Base-by-base conservation (phyloP, 1,284 basidiomycete species). In the Malassezia caprae region DNA sequence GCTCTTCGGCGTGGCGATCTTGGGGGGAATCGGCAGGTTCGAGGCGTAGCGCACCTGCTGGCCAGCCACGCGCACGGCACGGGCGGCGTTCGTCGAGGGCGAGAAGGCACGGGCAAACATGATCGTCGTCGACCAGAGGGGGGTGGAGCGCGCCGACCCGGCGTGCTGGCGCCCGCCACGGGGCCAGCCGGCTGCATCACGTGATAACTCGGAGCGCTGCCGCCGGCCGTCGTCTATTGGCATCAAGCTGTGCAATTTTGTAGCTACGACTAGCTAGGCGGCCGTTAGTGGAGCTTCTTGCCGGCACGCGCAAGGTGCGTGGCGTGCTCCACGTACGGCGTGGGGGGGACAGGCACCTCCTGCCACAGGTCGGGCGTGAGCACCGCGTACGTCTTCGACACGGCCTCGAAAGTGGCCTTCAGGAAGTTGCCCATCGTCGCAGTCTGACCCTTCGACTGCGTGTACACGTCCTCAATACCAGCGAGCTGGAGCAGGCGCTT, bases 391-490 rank as follows among this genome's bases (percentile, higher is more conserved):
- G 93, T 96, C 84, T 90, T 90, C 69, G 93, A 88, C 78, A 98
- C 87, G 53, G 94, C 93, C 73, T 83, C 86, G 76, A 96, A 96
- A 61, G 93, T 94, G 53, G 93, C 94, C 81, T 96, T 96, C 80
- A 98, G 85, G 84, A 96, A 96, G 82, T 98, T 98, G 78, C 91
- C 91, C 88, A 96, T 96, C 63, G 94, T 98, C 45, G 91, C 90
- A 52, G 94, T 99, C 68, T 88, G 91, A 77, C 94, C 93, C 80
- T 90, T 90, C 59, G 93, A 86, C 77, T 94, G 90, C 59, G 93
- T 96, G 81, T 91, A 91, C 75, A 73, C 72, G 63, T 96, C 93
- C 80, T 94, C 84, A 65, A 96, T 84, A 83, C 93, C 93, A 73
- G 93, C 93, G 72, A 98, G 83, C 80, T 99, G 91, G 69, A 99